phyloP scores from a whole-genome alignment of 495 filamentous ascomycete genomes.

The Hypoxylon intermedium region DNA sequence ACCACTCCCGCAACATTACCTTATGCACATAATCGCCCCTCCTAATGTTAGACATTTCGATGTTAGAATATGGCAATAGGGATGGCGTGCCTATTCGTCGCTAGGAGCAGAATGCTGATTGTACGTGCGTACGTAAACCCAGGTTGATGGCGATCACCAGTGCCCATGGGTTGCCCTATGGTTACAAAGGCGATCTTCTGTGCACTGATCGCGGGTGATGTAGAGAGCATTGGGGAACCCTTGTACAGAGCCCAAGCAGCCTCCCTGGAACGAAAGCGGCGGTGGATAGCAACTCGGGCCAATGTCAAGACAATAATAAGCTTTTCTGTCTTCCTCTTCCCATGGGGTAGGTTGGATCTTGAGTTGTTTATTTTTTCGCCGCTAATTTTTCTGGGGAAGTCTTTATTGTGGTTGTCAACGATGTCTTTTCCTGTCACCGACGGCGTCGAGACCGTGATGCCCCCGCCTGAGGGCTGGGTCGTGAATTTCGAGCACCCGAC shows the following conservation, averaged over 20 bases:
- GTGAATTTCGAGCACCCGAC: constrained; percentile 24
- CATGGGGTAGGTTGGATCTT: no score
- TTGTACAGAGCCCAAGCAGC: background rate
- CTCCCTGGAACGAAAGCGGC: background rate
- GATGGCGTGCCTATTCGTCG: no score
- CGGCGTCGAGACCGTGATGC: constrained; percentile 17
- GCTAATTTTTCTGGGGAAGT: background rate
- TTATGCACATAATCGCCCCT: background rate
- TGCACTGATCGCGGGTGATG: background rate
- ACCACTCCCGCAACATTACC: background rate
- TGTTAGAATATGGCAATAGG: background rate
- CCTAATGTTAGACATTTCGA: background rate
- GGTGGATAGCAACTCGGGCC: background rate
- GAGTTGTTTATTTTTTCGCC: background rate
- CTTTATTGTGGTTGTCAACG: background rate
- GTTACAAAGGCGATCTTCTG: background rate
- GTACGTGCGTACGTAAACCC: background rate
- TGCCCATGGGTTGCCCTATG: background rate
- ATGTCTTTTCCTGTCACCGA: constrained; percentile 17
- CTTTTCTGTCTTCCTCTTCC: background rate
- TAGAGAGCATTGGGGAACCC: background rate
- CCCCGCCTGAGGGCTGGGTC: constrained; percentile 17
- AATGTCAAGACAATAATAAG: background rate
- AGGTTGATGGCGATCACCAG: background rate
- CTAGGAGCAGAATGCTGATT: background rate